A percentile compares a stretch with the other conserved stretches of the same genome.
Evolutionary conservation across 495 filamentous ascomycete species (phyloP).

Genomic region (Monascus purpureus): DNA sequence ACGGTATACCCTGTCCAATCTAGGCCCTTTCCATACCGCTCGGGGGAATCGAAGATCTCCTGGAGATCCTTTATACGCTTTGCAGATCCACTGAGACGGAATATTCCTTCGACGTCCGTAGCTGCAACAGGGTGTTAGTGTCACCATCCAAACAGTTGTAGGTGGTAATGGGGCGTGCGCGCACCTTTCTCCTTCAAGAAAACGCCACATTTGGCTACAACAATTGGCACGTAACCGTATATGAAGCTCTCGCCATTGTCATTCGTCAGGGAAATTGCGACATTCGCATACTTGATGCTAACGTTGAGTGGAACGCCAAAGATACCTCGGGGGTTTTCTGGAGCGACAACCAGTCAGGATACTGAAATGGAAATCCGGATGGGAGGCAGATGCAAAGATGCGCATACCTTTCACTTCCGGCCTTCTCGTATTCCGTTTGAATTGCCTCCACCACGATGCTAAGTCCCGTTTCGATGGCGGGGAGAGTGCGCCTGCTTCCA

Average conservation of each 20-base stretch:
- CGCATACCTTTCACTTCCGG: slow-evolving; percentile 64
- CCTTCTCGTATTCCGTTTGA: slow-evolving; percentile 60
- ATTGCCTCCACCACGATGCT: slow-evolving; percentile 84
- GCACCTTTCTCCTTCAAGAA: slow-evolving; percentile 96
- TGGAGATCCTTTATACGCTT: slow-evolving; percentile 97
- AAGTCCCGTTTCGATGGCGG: slow-evolving; percentile 68
- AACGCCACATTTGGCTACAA: slow-evolving; percentile 96
- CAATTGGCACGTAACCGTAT: slow-evolving; percentile 97
- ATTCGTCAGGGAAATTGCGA: slow-evolving; percentile 91
- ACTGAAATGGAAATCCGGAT: not conserved
- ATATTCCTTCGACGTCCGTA: slow-evolving; percentile 93
- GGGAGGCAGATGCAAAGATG: too few species aligned
- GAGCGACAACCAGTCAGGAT: slow-evolving; percentile 2
- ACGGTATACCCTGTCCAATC: slow-evolving; percentile 98
- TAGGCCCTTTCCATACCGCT: slow-evolving; percentile 90
- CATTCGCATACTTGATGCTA: slow-evolving; percentile 97
- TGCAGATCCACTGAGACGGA: slow-evolving; percentile 89
- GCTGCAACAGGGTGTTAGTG: slow-evolving; percentile 49
- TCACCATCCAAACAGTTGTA: too few species aligned
- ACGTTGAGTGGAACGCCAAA: slow-evolving; percentile 90
- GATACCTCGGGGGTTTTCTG: slow-evolving; percentile 44
- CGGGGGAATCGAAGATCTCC: slow-evolving; percentile 82
- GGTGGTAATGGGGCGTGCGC: slow-evolving; percentile 7
- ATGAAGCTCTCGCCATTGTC: slow-evolving; percentile 87
- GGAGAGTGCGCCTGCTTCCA: slow-evolving; percentile 26